Percentiles rank a stretch among this genome's conserved stretches.
Evolutionary conservation across 306 rosid genomes (phyloP).

Genomic region (apple (Malus domestica)): DNA sequence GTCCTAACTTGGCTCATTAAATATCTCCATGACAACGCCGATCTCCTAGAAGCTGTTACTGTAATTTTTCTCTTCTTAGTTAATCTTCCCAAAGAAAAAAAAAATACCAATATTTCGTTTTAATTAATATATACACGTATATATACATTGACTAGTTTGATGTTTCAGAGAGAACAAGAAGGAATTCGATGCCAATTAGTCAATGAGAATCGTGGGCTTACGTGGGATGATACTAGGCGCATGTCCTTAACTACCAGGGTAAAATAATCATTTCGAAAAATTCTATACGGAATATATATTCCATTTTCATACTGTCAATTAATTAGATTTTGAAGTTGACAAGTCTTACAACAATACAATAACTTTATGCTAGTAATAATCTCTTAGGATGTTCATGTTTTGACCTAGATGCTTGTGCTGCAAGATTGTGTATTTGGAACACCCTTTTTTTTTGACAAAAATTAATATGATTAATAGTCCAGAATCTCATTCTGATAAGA

Average conservation of each 20-base stretch:
- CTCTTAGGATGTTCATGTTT: too few relatives aligned
- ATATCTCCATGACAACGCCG: constrained; percentile 58
- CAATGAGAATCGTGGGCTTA: constrained; percentile 48
- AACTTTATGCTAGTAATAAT: too few relatives aligned
- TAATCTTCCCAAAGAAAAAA: not conserved
- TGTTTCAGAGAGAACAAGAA: constrained; percentile 69
- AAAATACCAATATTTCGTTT: not conserved
- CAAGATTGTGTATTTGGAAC: too few relatives aligned
- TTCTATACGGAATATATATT: not conserved
- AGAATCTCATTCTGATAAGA: too few relatives aligned
- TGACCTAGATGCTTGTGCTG: too few relatives aligned
- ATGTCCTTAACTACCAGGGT: constrained; percentile 69
- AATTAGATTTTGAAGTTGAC: too few relatives aligned
- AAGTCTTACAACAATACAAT: too few relatives aligned
- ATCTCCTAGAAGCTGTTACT: constrained; percentile 53
- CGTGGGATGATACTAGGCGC: constrained; percentile 72
- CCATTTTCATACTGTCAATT: not conserved
- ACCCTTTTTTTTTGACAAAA: too few relatives aligned
- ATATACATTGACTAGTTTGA: not conserved
- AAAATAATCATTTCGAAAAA: not conserved
- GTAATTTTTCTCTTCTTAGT: constrained; percentile 11
- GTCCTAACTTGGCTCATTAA: constrained; percentile 76
- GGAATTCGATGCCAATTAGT: constrained; percentile 30
- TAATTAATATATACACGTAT: not conserved
- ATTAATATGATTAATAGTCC: too few relatives aligned